Base-by-base conservation (phyloP, 108 stramenopile species). In the Tribonema minus region DNA sequence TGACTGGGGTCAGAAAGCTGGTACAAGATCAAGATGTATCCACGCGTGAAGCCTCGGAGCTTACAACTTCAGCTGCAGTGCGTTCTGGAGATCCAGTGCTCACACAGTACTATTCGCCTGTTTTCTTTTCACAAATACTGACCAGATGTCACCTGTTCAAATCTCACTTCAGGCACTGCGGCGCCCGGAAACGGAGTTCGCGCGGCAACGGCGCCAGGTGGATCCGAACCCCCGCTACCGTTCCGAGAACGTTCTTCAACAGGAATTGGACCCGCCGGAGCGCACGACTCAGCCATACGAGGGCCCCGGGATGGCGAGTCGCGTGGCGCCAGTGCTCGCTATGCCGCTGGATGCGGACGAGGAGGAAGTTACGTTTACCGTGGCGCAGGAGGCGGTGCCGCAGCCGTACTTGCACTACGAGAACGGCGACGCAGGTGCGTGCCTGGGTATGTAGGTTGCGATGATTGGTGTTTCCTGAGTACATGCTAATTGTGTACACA, bases 181-280 rank as follows among this genome's bases (percentile, higher is more conserved):
- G 38, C 81, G 91, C 30, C 91, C 92, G 6, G 92, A 93, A 84
- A 90, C 92, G 23, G 89, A 90, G 41, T 89, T 88, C 69, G 81
- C 90, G n/a, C 84, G 86, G n/a, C 87, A 88, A 29, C 62, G 91
- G 39, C 90, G 86, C 68, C 79, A 80, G 70, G 87, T 84, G 60
- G 92, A 93, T 68, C 68, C 84, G 7, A 91, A 92, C 77, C 82
- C 90, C 20, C 81, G 91, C 32, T 92, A 88, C 76, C 85, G 68
- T 23, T 79, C 64, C 61, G 90, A 92, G 59, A 87, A 93, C 69
- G 76, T 92, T 40, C 71, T 90, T 2, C 84, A 82, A 40, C 87
- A 90, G 31, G 92, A 93, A 7, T 73, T 93, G 40, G 90, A 88
- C 32, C 80, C 76, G 59, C 81, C 86, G n/a, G 88, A 90, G 80